Evolutionary conservation across 805 yeast genomes (phyloP).

Genomic region (Yarrowia keelungensis): DNA sequence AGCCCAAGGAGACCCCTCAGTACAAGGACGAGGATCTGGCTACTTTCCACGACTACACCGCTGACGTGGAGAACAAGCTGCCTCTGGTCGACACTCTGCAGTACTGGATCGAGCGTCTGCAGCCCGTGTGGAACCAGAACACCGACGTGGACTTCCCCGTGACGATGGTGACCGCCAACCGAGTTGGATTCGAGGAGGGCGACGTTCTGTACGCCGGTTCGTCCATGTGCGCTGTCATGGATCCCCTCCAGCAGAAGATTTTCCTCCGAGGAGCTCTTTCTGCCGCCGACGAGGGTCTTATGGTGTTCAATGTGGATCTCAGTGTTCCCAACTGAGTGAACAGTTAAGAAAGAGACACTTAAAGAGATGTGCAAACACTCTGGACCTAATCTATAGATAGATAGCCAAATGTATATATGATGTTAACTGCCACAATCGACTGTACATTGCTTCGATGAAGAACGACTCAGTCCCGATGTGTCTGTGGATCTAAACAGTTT

Average conservation of each 20-base stretch:
- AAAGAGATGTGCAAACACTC: no score
- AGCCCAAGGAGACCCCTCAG: conserved; percentile 40
- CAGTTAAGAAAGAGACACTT: no score
- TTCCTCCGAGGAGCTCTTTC: conserved; percentile 29
- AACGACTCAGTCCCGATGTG: no score
- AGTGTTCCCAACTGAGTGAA: conserved; percentile 4
- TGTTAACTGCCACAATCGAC: neutral
- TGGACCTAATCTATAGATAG: no score
- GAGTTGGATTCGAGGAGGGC: conserved; percentile 75
- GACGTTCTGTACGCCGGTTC: conserved; percentile 48
- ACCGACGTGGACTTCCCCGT: conserved; percentile 45
- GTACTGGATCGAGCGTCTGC: conserved; percentile 78
- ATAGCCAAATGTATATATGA: neutral
- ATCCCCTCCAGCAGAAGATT: conserved; percentile 32
- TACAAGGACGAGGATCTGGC: conserved; percentile 43
- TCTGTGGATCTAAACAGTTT: no score
- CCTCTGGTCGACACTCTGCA: conserved; percentile 62
- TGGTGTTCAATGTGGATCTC: conserved; percentile 24
- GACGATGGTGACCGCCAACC: conserved; percentile 65
- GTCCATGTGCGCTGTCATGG: conserved; percentile 34
- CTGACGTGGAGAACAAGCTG: conserved; percentile 45
- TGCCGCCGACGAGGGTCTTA: conserved; percentile 28
- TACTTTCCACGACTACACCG: conserved; percentile 13
- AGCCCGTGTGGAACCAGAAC: conserved; percentile 56
- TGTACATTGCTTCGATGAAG: no score